Evolutionary conservation across 2,329 filamentous ascomycete species (phyloP).

Genomic region (Penicillium sp.): DNA sequence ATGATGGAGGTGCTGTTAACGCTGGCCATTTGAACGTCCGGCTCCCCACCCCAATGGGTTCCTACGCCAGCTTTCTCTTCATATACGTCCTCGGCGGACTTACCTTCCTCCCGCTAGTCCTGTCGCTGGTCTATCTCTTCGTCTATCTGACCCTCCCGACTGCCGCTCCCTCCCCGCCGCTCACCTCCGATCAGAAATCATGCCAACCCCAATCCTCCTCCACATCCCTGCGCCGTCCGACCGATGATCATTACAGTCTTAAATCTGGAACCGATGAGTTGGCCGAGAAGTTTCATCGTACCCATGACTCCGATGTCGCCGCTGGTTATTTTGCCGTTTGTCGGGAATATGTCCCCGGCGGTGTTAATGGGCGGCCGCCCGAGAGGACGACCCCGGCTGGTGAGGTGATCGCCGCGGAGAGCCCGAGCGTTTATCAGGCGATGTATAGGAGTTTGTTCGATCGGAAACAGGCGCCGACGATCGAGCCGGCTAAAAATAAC

Average conservation of each 20-base stretch:
- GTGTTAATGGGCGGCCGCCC: constrained; percentile 83
- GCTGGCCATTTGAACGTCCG: too few relatives aligned
- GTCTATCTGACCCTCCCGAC: constrained; percentile 58
- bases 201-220: too few relatives aligned
- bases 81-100: constrained; percentile 78
- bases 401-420: constrained; percentile 66
- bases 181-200: too few relatives aligned
- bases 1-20: too few relatives aligned
- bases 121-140: constrained; percentile 55
- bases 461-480: constrained; percentile 55
- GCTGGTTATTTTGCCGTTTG: constrained; percentile 93
- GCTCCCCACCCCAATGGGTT: constrained; percentile 40
- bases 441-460: constrained; percentile 98
- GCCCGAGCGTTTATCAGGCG: constrained; percentile 90
- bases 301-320: constrained; percentile 65
- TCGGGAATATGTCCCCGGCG: constrained; percentile 81
- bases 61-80: constrained; percentile 52
- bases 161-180: too few relatives aligned
- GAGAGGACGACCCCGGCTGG: constrained; percentile 75
- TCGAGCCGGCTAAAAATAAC: constrained; percentile 48
- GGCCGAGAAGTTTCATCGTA: constrained; percentile 53
- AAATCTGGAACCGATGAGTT: constrained; percentile 52
- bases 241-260: constrained; percentile 58
- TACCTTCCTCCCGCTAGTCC: constrained; percentile 70
- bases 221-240: too few relatives aligned